A percentile compares a stretch with the other conserved stretches of the same genome.
Conservation (phyloP, 2,329 filamentous ascomycete genomes). For the Neofusicoccum kwambonambiense region DNA sequence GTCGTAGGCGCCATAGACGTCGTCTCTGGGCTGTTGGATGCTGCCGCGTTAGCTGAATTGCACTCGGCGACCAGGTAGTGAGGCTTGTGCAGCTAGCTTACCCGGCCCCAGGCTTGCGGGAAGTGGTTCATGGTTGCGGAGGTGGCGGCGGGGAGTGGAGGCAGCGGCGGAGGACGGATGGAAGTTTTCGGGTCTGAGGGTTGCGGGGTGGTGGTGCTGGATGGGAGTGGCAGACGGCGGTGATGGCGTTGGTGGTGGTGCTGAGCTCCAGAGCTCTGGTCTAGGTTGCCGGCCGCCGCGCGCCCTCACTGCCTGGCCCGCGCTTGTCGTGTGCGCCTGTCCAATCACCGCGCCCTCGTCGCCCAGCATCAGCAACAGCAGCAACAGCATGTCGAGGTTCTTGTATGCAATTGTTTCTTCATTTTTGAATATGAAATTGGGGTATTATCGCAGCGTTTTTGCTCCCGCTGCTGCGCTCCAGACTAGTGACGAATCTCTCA, state of each 20-base stretch:
- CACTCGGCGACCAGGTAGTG: conserved; percentile 11
- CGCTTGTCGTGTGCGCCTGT: background rate
- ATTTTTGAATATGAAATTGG: background rate
- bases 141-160: background rate
- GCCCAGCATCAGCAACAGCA: background rate
- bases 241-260: conserved; percentile 14
- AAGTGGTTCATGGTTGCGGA: conserved; percentile 60
- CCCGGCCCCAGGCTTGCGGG: conserved; percentile 65
- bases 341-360: conserved; percentile 8
- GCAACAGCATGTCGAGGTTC: too few species aligned
- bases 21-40: conserved; percentile 77
- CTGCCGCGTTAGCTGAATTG: conserved; percentile 6
- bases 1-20: conserved; percentile 94
- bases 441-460: background rate
- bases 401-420: too few species aligned
- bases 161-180: conserved; percentile 19
- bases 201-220: conserved; percentile 17
- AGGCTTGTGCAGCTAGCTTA: conserved; percentile 38
- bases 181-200: conserved; percentile 20
- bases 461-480: background rate
- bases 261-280: conserved; percentile 13
- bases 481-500: background rate
- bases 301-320: conserved; percentile 7
- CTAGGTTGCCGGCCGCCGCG: conserved; percentile 16
- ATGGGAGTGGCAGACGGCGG: conserved; percentile 12